A percentile compares a stretch with the other conserved stretches of the same genome.
Conservation (phyloP, 1,284 basidiomycete genomes). For the Ceratobasidium sp. region DNA sequence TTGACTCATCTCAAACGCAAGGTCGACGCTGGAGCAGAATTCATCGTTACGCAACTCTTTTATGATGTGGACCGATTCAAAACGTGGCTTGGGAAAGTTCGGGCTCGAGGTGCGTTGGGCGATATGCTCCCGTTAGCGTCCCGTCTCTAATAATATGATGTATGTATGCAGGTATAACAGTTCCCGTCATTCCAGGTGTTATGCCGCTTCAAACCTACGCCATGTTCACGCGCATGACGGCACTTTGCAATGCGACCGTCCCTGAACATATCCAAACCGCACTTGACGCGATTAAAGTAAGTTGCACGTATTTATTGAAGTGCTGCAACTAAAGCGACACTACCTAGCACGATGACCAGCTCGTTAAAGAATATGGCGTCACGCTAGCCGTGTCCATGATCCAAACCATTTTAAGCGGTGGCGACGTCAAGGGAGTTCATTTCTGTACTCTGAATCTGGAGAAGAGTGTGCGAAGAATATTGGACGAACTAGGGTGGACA, state of each 20-base stretch:
- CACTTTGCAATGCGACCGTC: constrained; percentile 86
- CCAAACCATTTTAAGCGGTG: constrained; percentile 62
- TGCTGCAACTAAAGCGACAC: constrained; percentile 9
- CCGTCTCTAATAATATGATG: not conserved
- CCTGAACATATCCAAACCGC: constrained; percentile 78
- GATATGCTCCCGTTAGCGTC: not conserved
- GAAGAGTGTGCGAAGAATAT: constrained; percentile 91
- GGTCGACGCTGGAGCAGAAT: constrained; percentile 95
- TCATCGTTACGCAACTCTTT: constrained; percentile 97
- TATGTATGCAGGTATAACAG: constrained; percentile 75
- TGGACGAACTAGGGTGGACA: constrained; percentile 83
- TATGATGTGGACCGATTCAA: constrained; percentile 93
- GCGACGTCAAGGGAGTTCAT: constrained; percentile 86
- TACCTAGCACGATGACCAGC: constrained; percentile 85
- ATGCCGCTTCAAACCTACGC: constrained; percentile 99
- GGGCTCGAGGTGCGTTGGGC: constrained; percentile 71
- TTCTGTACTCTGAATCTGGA: constrained; percentile 98
- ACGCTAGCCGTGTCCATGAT: constrained; percentile 84
- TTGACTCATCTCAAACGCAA: constrained; percentile 87
- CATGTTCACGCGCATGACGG: constrained; percentile 91
- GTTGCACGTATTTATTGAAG: constrained; percentile 55
- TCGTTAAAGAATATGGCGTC: constrained; percentile 92
- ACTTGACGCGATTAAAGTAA: constrained; percentile 83
- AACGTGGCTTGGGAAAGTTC: constrained; percentile 79
- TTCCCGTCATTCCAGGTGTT: constrained; percentile 94